Evolutionary conservation across 352 stramenopile genomes (phyloP).

Genomic region (Globisporangium rhizosaccharum): DNA sequence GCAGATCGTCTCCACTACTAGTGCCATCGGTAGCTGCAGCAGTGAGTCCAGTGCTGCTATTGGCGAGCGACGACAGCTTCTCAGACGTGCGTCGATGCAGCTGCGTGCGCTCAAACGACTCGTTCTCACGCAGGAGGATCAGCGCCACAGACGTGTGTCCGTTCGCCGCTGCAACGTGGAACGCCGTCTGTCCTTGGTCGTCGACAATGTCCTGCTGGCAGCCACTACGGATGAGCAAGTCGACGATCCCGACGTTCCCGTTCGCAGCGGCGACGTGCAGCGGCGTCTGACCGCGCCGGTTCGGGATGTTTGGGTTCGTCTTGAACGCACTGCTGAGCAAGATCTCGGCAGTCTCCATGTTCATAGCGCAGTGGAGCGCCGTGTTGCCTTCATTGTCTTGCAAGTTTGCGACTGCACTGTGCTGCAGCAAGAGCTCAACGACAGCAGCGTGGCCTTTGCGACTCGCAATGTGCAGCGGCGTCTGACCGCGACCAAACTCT

Average conservation of each 20-base stretch:
- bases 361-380: slow-evolving; percentile 59
- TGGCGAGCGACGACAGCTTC: slow-evolving; percentile 4
- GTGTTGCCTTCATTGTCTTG: slow-evolving; percentile 81
- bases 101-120: slow-evolving; percentile 19
- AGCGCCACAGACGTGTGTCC: slow-evolving; percentile 71
- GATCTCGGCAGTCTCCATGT: slow-evolving; percentile 59
- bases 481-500: slow-evolving; percentile 67
- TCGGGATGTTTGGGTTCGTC: slow-evolving; percentile 81
- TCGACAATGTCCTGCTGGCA: slow-evolving; percentile 72
- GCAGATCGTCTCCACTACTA: slow-evolving; percentile 4
- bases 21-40: not conserved
- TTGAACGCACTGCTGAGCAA: slow-evolving; percentile 51
- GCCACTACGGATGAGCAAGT: slow-evolving; percentile 62
- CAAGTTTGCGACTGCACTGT: slow-evolving; percentile 67
- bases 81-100: slow-evolving; percentile 3
- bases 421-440: slow-evolving; percentile 56
- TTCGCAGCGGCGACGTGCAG: slow-evolving; percentile 65
- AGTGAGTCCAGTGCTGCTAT: not conserved
- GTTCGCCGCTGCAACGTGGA: slow-evolving; percentile 74
- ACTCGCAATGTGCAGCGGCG: slow-evolving; percentile 73
- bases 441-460: slow-evolving; percentile 56
- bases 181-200: slow-evolving; percentile 80
- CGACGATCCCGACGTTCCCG: slow-evolving; percentile 73
- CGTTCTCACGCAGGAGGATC: slow-evolving; percentile 66
- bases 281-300: slow-evolving; percentile 60